A percentile compares a stretch with the other conserved stretches of the same genome.
These are phyloP conservation scores for Solanum lycopersicoides DNA, from an alignment of 257 asterid species.

Conservation along the genomic window DNA sequence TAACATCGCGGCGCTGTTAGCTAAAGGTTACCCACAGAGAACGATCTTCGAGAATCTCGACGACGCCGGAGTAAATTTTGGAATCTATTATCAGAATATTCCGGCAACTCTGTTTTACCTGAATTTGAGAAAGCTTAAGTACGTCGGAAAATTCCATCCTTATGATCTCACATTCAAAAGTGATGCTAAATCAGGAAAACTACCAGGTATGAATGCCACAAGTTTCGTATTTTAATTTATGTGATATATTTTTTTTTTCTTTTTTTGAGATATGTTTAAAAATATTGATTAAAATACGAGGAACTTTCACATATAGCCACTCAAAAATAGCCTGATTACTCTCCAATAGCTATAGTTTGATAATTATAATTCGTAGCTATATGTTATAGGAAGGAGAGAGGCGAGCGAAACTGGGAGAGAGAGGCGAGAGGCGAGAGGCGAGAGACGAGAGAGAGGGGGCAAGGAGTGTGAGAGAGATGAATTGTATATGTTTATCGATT, in stretches of 20 bases:
- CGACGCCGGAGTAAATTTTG: slow-evolving; percentile 45
- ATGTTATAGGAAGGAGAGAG: too few relatives aligned
- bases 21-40: slow-evolving; percentile 67
- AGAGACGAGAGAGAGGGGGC: too few relatives aligned
- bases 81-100: slow-evolving; percentile 68
- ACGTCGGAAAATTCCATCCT: slow-evolving; percentile 37
- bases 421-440: too few relatives aligned
- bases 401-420: too few relatives aligned
- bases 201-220: slow-evolving; percentile 17
- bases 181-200: slow-evolving; percentile 53
- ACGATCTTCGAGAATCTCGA: slow-evolving; percentile 71
- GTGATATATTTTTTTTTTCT: neutral
- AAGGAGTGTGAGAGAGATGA: too few relatives aligned
- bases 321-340: too few relatives aligned
- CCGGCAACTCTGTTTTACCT: slow-evolving; percentile 71
- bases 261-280: neutral
- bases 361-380: too few relatives aligned
- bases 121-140: slow-evolving; percentile 63
- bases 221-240: too few relatives aligned
- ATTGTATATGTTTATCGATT: too few relatives aligned
- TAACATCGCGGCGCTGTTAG: slow-evolving; percentile 34
- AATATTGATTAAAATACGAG: too few relatives aligned
- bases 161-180: slow-evolving; percentile 42
- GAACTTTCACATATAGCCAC: too few relatives aligned
- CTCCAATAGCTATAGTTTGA: too few relatives aligned